Conservation (phyloP, 129 eudicot species). For the Tanacetum coccineum region DNA sequence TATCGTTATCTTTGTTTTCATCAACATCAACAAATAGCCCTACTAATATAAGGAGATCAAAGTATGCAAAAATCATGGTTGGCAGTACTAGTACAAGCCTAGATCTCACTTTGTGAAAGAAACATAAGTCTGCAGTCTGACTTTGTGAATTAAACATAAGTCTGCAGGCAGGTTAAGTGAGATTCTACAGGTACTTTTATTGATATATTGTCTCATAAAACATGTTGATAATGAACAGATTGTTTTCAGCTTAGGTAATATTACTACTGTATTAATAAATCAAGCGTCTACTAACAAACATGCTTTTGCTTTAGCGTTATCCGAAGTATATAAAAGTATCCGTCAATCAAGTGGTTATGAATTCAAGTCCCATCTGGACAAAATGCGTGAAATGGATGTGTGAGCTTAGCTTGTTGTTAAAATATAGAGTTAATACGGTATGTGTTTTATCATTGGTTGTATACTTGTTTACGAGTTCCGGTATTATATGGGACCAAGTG, state of each 20-base stretch:
- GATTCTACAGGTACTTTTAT: slow-evolving; percentile 44
- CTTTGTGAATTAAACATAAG: too few species aligned
- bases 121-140: slow-evolving; percentile 16
- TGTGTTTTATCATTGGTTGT: too few species aligned
- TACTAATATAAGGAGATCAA: slow-evolving; percentile 25
- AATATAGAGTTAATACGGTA: too few species aligned
- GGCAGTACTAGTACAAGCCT: slow-evolving; percentile 30
- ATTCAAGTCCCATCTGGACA: too few species aligned
- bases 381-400: too few species aligned
- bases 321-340: too few species aligned
- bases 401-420: too few species aligned
- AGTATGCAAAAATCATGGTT: slow-evolving; percentile 39
- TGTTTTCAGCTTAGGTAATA: not conserved
- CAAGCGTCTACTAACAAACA: not conserved
- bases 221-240: not conserved
- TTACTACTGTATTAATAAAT: not conserved
- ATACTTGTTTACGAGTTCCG: too few species aligned
- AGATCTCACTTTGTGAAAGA: slow-evolving; percentile 75
- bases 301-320: too few species aligned
- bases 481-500: too few species aligned
- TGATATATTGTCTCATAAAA: not conserved
- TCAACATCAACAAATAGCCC: slow-evolving; percentile 31
- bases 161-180: too few species aligned
- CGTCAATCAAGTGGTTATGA: too few species aligned
- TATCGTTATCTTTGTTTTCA: slow-evolving; percentile 56